phyloP scores from a whole-genome alignment of 208 protist species.

The Acanthamoeba sp. region DNA sequence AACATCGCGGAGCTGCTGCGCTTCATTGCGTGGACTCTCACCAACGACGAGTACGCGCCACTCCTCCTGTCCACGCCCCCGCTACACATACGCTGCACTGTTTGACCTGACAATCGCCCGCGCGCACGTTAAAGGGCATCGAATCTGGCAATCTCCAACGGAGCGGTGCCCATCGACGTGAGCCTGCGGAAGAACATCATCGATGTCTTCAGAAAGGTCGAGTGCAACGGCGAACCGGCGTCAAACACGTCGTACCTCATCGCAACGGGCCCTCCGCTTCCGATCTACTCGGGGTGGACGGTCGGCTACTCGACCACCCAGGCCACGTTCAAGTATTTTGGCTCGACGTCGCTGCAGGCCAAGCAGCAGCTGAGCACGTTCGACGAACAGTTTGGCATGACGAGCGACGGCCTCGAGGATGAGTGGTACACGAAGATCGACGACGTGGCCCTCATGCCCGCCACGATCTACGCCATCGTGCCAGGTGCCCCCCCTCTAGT shows the following conservation, averaged over 20 bases:
- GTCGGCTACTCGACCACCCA: background rate
- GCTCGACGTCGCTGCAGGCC: background rate
- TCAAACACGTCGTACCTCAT: background rate
- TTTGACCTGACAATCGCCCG: too few species aligned
- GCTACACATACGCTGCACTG: background rate
- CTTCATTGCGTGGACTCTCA: background rate
- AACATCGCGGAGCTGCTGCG: background rate
- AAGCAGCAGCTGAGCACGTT: background rate
- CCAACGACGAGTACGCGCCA: background rate
- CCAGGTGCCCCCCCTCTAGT: background rate
- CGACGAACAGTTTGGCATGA: background rate
- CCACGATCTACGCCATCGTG: background rate
- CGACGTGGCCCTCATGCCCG: background rate
- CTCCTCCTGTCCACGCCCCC: too few species aligned
- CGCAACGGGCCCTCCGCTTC: background rate
- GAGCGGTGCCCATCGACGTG: background rate
- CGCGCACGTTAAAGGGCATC: background rate
- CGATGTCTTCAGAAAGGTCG: background rate
- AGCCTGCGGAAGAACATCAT: background rate
- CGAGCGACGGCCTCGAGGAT: background rate
- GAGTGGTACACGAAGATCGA: background rate
- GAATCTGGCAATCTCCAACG: background rate
- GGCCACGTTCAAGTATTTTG: background rate
- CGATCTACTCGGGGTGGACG: background rate
- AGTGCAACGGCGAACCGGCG: background rate